Evolutionary conservation across 257 asterid genomes (phyloP).

Genomic region (Ligustrum vulgare): DNA sequence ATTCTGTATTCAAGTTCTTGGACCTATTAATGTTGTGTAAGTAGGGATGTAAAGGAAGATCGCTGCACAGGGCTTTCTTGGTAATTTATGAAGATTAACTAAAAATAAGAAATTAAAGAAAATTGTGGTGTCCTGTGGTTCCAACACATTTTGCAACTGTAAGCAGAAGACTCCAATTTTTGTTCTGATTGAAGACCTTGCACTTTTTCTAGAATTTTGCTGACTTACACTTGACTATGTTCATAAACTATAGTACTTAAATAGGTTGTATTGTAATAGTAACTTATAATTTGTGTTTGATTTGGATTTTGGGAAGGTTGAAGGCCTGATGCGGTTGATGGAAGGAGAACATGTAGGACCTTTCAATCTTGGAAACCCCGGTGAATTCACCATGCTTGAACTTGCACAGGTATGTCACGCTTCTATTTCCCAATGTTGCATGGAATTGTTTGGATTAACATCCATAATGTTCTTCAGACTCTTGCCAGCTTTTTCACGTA

Average conservation of each 20-base stretch:
- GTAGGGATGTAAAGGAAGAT: not conserved
- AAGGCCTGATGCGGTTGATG: conserved; percentile 92
- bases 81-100: not conserved
- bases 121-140: too few relatives aligned
- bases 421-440: too few relatives aligned
- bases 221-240: too few relatives aligned
- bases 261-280: not conserved
- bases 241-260: too few relatives aligned
- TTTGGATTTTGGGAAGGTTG: conserved; percentile 49
- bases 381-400: conserved; percentile 96
- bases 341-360: conserved; percentile 99
- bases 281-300: not conserved
- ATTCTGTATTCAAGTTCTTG: not conserved
- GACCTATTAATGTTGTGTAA: not conserved
- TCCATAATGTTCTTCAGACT: too few relatives aligned
- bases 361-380: conserved; percentile 95
- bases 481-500: too few relatives aligned
- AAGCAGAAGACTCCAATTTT: not conserved
- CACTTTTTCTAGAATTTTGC: not conserved
- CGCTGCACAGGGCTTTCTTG: not conserved
- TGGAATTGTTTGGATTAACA: too few relatives aligned
- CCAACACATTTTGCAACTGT: not conserved
- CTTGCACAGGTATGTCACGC: conserved; percentile 71
- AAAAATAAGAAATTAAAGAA: not conserved
- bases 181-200: not conserved